phyloP scores from a whole-genome alignment of 208 protist species.

The Wallacemonas sp. region DNA sequence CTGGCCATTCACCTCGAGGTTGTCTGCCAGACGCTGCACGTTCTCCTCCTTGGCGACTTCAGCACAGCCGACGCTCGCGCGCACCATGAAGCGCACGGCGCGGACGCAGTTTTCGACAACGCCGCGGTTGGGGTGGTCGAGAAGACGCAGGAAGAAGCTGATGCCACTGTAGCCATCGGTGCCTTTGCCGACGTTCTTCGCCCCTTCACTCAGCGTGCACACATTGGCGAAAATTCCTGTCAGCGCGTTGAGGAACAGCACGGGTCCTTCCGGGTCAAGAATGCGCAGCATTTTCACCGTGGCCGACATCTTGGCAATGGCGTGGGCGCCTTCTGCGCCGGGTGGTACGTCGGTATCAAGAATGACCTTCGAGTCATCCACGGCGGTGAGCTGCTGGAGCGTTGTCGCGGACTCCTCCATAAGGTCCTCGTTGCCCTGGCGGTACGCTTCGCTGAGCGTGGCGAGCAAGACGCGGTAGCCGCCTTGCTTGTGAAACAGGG shows the following conservation, averaged over 20 bases:
- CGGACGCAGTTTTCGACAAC: constrained; percentile 64
- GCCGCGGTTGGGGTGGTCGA: constrained; percentile 67
- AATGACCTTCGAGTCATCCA: constrained; percentile 73
- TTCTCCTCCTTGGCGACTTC: constrained; percentile 57
- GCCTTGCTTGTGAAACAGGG: constrained; percentile 35
- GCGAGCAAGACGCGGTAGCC: constrained; percentile 61
- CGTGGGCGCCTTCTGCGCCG: constrained; percentile 65
- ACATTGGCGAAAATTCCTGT: constrained; percentile 83
- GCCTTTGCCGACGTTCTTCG: constrained; percentile 56
- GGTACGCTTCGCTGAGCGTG: constrained; percentile 78
- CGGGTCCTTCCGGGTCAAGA: constrained; percentile 70
- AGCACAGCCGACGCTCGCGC: constrained; percentile 55
- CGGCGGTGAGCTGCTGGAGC: constrained; percentile 56
- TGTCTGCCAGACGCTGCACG: constrained; percentile 52
- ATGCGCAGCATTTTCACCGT: constrained; percentile 89
- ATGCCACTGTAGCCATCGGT: constrained; percentile 74
- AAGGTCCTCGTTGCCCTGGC: constrained; percentile 62
- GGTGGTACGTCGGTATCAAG: constrained; percentile 67
- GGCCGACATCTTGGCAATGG: constrained; percentile 67
- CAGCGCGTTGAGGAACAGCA: constrained; percentile 72
- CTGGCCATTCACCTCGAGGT: constrained; percentile 45
- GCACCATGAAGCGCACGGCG: constrained; percentile 67
- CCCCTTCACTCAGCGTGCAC: constrained; percentile 58
- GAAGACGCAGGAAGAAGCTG: constrained; percentile 75
- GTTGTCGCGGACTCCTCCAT: constrained; percentile 71